A percentile compares a stretch with the other conserved stretches of the same genome.
phyloP scores from a whole-genome alignment of 352 stramenopile genomes.

The Pythium graminicola region DNA sequence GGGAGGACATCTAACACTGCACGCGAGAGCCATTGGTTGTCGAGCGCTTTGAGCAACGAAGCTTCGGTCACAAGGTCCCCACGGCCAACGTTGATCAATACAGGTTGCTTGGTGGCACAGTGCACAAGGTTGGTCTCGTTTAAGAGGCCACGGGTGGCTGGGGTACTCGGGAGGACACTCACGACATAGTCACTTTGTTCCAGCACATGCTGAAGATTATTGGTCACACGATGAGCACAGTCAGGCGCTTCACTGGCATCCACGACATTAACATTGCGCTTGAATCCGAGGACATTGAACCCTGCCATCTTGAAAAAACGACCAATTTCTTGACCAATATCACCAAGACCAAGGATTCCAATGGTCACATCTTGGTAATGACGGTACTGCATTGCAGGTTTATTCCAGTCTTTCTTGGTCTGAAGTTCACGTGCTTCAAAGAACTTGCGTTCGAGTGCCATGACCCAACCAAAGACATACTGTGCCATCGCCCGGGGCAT shows the following conservation, averaged over 20 bases:
- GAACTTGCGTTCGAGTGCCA: slow-evolving; percentile 59
- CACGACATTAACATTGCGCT: slow-evolving; percentile 34
- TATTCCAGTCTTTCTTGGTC: slow-evolving; percentile 30
- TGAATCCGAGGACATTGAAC: slow-evolving; percentile 63
- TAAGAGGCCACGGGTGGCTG: slow-evolving; percentile 56
- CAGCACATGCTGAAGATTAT: slow-evolving; percentile 43
- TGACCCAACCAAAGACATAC: slow-evolving; percentile 63
- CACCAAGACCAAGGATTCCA: slow-evolving; percentile 51
- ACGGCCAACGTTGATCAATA: slow-evolving; percentile 85
- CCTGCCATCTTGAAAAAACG: slow-evolving; percentile 39
- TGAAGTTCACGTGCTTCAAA: slow-evolving; percentile 41
- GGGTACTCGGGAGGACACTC: slow-evolving; percentile 76
- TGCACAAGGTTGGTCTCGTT: slow-evolving; percentile 35
- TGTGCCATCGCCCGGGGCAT: slow-evolving; percentile 52
- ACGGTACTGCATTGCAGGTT: slow-evolving; percentile 34
- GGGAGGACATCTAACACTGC: slow-evolving; percentile 64
- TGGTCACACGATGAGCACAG: slow-evolving; percentile 37
- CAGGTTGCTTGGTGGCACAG: slow-evolving; percentile 41
- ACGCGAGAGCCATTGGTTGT: slow-evolving; percentile 48
- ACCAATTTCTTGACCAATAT: slow-evolving; percentile 56
- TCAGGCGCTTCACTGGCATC: slow-evolving; percentile 15
- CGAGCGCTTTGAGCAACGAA: slow-evolving; percentile 53
- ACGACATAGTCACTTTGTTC: slow-evolving; percentile 69
- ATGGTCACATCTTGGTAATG: slow-evolving; percentile 43
- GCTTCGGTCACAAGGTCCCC: slow-evolving; percentile 71